Percentiles rank a stretch among this genome's conserved stretches.
phyloP scores from a whole-genome alignment of 1,139 yeast species.

The Pichia sp. region DNA sequence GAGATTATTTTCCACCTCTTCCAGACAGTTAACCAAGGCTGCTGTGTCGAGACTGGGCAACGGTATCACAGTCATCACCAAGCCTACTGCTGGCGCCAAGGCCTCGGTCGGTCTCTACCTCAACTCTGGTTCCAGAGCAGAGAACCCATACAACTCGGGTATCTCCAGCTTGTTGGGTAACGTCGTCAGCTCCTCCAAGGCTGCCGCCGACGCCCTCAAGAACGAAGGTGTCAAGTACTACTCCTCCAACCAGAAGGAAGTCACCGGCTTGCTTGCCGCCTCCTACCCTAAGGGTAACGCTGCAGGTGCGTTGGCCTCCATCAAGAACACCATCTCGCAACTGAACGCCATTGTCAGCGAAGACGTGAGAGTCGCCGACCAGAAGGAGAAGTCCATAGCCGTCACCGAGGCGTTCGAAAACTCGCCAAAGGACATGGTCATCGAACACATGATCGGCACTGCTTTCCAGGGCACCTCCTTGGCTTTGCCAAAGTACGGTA shows the following conservation, averaged over 20 bases:
- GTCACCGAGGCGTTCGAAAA: conserved; percentile 44
- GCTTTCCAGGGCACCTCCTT: conserved; percentile 83
- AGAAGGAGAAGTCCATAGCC: conserved; percentile 32
- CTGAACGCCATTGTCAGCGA: conserved; percentile 25
- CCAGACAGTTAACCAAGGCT: conserved; percentile 48
- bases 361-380: conserved; percentile 23
- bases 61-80: conserved; percentile 71
- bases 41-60: conserved; percentile 67
- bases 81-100: conserved; percentile 54
- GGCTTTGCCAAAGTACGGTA: conserved; percentile 72
- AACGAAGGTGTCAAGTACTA: conserved; percentile 36
- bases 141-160: conserved; percentile 78
- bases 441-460: conserved; percentile 72
- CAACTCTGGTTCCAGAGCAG: conserved; percentile 76
- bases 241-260: conserved; percentile 32
- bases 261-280: conserved; percentile 30
- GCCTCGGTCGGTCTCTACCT: conserved; percentile 65
- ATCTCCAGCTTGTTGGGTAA: conserved; percentile 61
- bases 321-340: conserved; percentile 21
- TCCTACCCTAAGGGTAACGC: conserved; percentile 31
- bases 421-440: conserved; percentile 46
- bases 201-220: conserved; percentile 34
- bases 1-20: conserved; percentile 51
- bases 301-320: conserved; percentile 26
- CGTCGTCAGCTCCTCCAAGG: conserved; percentile 39